phyloP scores from a whole-genome alignment of 2,329 filamentous ascomycete genomes.

The Alternaria gaisen region DNA sequence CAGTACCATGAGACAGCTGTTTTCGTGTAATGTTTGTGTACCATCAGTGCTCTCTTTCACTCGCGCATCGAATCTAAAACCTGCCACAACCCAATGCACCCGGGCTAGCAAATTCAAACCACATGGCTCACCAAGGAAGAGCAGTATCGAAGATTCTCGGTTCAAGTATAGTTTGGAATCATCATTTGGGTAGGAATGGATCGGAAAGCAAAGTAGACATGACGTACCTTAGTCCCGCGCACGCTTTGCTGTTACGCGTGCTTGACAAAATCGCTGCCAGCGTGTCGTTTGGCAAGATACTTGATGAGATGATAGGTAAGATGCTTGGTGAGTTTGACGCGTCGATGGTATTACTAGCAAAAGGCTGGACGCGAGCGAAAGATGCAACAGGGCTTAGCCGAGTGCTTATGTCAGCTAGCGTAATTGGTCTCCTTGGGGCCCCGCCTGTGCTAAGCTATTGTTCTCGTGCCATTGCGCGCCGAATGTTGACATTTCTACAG shows the following conservation, averaged over 20 bases:
- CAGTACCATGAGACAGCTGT: background rate
- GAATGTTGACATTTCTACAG: background rate
- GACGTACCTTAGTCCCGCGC: slow-evolving; percentile 3
- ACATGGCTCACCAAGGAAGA: slow-evolving; percentile 5
- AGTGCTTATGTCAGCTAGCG: slow-evolving; percentile 15
- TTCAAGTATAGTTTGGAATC: slow-evolving; percentile 28
- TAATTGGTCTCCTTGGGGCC: background rate
- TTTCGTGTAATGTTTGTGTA: background rate
- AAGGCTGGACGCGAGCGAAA: background rate
- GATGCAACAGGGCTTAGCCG: slow-evolving; percentile 5
- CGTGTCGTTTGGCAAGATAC: background rate
- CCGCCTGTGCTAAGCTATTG: background rate
- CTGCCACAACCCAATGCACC: slow-evolving; percentile 5
- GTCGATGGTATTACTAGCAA: background rate
- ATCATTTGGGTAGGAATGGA: slow-evolving; percentile 8
- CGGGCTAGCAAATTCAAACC: slow-evolving; percentile 24
- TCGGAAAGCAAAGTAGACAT: background rate
- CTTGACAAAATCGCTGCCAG: background rate
- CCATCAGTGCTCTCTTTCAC: slow-evolving; percentile 27
- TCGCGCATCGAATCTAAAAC: slow-evolving; percentile 21
- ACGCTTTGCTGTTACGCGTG: background rate
- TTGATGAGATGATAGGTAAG: background rate
- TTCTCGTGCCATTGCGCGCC: background rate
- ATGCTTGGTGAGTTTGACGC: slow-evolving; percentile 3
- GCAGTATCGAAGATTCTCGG: slow-evolving; percentile 12